phyloP scores from a whole-genome alignment of 352 stramenopile species.

The Pythium volutum region DNA sequence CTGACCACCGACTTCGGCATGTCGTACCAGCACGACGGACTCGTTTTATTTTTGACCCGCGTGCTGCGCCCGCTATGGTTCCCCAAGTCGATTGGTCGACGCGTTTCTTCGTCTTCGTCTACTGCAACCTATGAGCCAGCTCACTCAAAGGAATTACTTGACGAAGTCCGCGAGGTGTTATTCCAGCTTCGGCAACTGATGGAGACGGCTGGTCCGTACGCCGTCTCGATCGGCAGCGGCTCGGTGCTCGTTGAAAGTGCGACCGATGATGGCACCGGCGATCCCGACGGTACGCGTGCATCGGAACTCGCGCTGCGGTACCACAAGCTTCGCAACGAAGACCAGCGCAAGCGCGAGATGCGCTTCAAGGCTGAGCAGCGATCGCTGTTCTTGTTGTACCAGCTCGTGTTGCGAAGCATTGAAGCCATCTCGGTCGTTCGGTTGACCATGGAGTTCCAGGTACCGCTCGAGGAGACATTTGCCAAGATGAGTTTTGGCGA shows the following conservation, averaged over 20 bases:
- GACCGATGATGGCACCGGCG: conserved; percentile 38
- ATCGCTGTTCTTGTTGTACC: conserved; percentile 78
- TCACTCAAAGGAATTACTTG: conserved; percentile 50
- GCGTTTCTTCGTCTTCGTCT: conserved; percentile 30
- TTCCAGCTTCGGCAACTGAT: conserved; percentile 83
- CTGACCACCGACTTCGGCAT: conserved; percentile 85
- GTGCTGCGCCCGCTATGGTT: conserved; percentile 78
- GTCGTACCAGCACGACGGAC: conserved; percentile 84
- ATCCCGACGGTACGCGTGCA: conserved; percentile 47
- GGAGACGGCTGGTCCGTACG: conserved; percentile 71
- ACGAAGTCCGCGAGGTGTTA: conserved; percentile 76
- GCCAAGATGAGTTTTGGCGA: conserved; percentile 73
- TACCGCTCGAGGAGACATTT: conserved; percentile 61
- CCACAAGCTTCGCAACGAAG: conserved; percentile 67
- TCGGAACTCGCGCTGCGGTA: conserved; percentile 66
- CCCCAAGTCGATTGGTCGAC: conserved; percentile 51
- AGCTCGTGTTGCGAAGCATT: conserved; percentile 71
- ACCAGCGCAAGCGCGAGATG: conserved; percentile 70
- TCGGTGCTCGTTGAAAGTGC: conserved; percentile 55
- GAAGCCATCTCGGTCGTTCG: conserved; percentile 76
- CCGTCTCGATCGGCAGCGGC: conserved; percentile 68
- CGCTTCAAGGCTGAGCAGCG: conserved; percentile 81
- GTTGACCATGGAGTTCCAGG: conserved; percentile 61
- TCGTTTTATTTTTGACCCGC: conserved; percentile 78
- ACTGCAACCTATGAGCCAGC: conserved; percentile 39